Evolutionary conservation across 257 asterid genomes (phyloP).

Genomic region (Przewalskia tangutica): DNA sequence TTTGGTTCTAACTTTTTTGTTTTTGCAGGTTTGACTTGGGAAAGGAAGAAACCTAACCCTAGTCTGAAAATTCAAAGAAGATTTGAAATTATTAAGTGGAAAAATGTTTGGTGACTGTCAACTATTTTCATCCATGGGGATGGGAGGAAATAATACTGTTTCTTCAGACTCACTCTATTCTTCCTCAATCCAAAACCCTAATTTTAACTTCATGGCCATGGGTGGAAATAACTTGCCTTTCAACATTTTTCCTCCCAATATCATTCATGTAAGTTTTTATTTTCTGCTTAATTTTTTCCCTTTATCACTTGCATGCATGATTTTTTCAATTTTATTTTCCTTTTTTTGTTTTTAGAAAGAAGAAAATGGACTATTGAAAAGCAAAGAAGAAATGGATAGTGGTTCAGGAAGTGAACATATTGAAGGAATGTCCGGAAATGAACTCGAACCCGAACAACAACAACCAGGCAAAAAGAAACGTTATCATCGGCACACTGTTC

Average conservation of each 20-base stretch:
- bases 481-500: constrained; percentile 85
- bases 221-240: constrained; percentile 48
- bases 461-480: constrained; percentile 57
- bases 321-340: neutral
- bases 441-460: constrained; percentile 41
- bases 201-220: constrained; percentile 60
- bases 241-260: constrained; percentile 62
- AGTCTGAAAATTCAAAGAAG: neutral
- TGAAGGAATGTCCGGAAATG: constrained; percentile 66
- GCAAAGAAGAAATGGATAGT: constrained; percentile 73
- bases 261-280: constrained; percentile 49
- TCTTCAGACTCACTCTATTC: constrained; percentile 27
- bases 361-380: constrained; percentile 47
- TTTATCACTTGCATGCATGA: neutral
- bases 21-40: constrained; percentile 5
- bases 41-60: neutral
- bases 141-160: constrained; percentile 35
- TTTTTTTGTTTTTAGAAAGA: constrained; percentile 37
- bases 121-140: constrained; percentile 58
- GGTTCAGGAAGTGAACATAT: constrained; percentile 83
- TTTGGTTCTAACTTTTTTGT: neutral
- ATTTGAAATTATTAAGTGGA: neutral
- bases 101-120: constrained; percentile 92
- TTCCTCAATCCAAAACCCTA: constrained; percentile 57
- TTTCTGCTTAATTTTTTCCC: no score